Evolutionary conservation across 2,329 filamentous ascomycete genomes (phyloP).

Genomic region (Fusarium oxysporum): DNA sequence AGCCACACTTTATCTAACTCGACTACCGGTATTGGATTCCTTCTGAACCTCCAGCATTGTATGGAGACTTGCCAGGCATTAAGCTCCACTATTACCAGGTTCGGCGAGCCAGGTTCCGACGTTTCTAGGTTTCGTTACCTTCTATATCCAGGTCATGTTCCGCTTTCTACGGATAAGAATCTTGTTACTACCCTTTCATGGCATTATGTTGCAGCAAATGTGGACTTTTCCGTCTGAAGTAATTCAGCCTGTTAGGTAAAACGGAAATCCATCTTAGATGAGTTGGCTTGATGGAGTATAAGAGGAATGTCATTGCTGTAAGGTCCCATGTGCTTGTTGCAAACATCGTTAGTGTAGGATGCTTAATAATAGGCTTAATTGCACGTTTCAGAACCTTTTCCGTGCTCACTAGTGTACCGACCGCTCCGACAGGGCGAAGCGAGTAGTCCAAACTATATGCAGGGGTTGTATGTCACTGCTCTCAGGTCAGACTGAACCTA

Average conservation of each 20-base stretch:
- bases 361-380: slow-evolving; percentile 17
- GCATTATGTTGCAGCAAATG: neutral
- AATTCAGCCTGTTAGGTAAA: slow-evolving; percentile 11
- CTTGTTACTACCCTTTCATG: neutral
- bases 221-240: neutral
- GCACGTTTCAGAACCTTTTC: neutral
- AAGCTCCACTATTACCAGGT: slow-evolving; percentile 8
- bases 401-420: neutral
- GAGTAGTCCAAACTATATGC: neutral
- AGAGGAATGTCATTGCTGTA: neutral
- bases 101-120: slow-evolving; percentile 12
- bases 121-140: slow-evolving; percentile 5
- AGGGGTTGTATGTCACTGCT: neutral
- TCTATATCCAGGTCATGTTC: slow-evolving; percentile 8
- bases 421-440: neutral
- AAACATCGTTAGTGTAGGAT: neutral
- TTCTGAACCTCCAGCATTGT: neutral
- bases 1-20: slow-evolving; percentile 13
- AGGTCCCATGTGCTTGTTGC: too few species aligned
- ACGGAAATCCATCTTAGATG: neutral
- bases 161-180: slow-evolving; percentile 14
- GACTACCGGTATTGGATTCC: slow-evolving; percentile 3
- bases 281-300: neutral
- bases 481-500: neutral
- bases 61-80: neutral